Base-by-base conservation (phyloP, 2,329 filamentous ascomycete genomes). In the Fusarium neocosmosporiellum region DNA sequence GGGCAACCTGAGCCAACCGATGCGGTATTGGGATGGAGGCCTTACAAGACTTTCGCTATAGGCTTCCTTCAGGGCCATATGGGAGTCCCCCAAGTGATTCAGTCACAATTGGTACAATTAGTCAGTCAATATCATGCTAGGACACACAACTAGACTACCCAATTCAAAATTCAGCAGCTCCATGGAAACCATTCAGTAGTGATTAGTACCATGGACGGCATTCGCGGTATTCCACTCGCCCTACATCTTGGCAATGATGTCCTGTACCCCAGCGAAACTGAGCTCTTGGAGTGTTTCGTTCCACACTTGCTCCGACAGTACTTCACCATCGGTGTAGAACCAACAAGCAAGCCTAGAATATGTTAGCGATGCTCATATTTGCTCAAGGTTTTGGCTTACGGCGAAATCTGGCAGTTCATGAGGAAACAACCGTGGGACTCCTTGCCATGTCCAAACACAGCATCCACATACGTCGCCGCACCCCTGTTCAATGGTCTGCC, bases 381-480 rank as follows among this genome's bases (percentile, higher is more conserved):
- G 6, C 11, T 18, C 2, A 36, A 1, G 10, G 5, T 10, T n/a
- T 9, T 7, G 1, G 66, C 74, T 65, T 46, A 76, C 74, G 74
- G 74, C 0, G 74, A 65, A 59, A 76, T 63, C 1, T 84, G 77
- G 81, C 85, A 88, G 55, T 84, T 83, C 81, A 85, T 86, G 1
- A 88, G 43, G 66, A 85, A 88, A 50, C 83, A 85, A 0, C 86
- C 87, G 72, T 89, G 87, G 0, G 84, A 85, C 73, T 88, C 86
- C 48, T 81, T 81, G 0, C 86, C 87, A 61, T 88, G 83, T 0
- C 80, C 78, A 1, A 85, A 79, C 0, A 77, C 79, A 0, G 86
- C 86, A 73, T 89, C 84, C 1, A 88, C 64, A 71, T 85, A 88
- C 0, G 82, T 84, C 53, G 82, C 84, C 1, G 85, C 86, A 7